Evolutionary conservation across 768 basidiomycete genomes (phyloP).

Genomic region (Leccinum aurantiacum): DNA sequence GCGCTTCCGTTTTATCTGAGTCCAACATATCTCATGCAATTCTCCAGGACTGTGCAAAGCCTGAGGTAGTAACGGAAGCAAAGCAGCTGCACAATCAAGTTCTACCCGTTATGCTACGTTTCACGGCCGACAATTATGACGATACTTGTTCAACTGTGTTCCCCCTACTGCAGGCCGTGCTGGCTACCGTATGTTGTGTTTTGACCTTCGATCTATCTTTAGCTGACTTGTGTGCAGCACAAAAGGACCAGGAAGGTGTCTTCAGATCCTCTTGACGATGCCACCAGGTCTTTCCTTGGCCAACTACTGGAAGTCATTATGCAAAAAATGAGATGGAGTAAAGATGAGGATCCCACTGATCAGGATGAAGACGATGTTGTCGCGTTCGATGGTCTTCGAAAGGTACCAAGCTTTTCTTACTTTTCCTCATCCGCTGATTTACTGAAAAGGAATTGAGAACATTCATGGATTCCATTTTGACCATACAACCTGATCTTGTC

Average conservation of each 20-base stretch:
- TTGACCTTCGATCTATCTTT: background rate
- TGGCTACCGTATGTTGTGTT: conserved; percentile 58
- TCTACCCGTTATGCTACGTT: conserved; percentile 80
- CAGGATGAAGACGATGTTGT: conserved; percentile 85
- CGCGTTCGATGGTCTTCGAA: conserved; percentile 83
- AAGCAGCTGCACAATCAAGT: conserved; percentile 60
- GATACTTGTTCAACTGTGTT: conserved; percentile 87
- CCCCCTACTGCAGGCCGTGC: conserved; percentile 71
- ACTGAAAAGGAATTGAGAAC: conserved; percentile 72
- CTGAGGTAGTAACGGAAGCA: conserved; percentile 64
- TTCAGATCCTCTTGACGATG: conserved; percentile 58
- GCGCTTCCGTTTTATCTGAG: conserved; percentile 4
- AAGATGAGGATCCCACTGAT: conserved; percentile 74
- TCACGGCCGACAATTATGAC: conserved; percentile 88
- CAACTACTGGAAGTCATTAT: conserved; percentile 78
- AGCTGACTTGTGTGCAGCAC: conserved; percentile 53
- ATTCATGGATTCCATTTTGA: conserved; percentile 83
- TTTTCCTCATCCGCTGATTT: conserved; percentile 15
- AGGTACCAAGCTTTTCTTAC: conserved; percentile 46
- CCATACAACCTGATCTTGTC: conserved; percentile 84
- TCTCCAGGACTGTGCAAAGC: conserved; percentile 56
- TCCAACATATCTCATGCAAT: conserved; percentile 4
- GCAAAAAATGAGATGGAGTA: conserved; percentile 89
- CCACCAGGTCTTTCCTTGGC: conserved; percentile 72
- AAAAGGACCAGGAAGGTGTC: conserved; percentile 70